These are phyloP conservation scores for Neurospora sp. DNA, from an alignment of 2,329 filamentous ascomycete species.

Conservation along the genomic window DNA sequence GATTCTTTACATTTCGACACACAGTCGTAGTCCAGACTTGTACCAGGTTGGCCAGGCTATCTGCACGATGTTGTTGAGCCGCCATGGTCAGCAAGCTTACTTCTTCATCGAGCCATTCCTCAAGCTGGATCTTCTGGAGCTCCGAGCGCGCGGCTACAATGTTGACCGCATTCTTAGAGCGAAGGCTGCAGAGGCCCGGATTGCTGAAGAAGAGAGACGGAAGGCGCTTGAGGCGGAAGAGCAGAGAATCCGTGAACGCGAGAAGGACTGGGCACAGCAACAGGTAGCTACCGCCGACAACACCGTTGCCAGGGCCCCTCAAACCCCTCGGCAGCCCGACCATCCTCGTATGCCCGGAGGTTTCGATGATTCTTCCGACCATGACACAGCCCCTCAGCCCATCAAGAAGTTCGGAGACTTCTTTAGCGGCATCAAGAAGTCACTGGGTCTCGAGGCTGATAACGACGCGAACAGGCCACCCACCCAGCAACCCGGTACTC, in stretches of 20 bases:
- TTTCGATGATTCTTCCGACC: constrained; percentile 55
- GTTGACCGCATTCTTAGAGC: constrained; percentile 86
- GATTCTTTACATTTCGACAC: constrained; percentile 66
- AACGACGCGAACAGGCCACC: constrained; percentile 31
- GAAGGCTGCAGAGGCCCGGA: constrained; percentile 76
- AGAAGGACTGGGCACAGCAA: constrained; percentile 38
- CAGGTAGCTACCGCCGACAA: constrained; percentile 24
- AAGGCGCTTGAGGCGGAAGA: constrained; percentile 66
- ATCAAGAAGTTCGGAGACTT: constrained; percentile 39
- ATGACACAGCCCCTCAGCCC: constrained; percentile 19
- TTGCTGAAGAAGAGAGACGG: constrained; percentile 74
- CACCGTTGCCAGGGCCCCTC: constrained; percentile 29
- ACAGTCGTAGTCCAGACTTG: constrained; percentile 56
- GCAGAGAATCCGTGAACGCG: constrained; percentile 49
- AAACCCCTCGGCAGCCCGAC: constrained; percentile 29
- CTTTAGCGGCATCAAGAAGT: constrained; percentile 58
- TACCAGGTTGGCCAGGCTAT: constrained; percentile 89
- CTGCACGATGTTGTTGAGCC: constrained; percentile 66
- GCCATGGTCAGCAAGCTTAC: constrained; percentile 80
- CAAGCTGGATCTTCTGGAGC: constrained; percentile 69
- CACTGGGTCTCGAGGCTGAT: constrained; percentile 54
- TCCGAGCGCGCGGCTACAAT: constrained; percentile 87
- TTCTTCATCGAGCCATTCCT: constrained; percentile 87
- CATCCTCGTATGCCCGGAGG: constrained; percentile 57
- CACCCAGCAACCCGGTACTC: neutral